Evolutionary conservation across 345 rosid species (phyloP).

Genomic region (Sisymbrium irio): DNA sequence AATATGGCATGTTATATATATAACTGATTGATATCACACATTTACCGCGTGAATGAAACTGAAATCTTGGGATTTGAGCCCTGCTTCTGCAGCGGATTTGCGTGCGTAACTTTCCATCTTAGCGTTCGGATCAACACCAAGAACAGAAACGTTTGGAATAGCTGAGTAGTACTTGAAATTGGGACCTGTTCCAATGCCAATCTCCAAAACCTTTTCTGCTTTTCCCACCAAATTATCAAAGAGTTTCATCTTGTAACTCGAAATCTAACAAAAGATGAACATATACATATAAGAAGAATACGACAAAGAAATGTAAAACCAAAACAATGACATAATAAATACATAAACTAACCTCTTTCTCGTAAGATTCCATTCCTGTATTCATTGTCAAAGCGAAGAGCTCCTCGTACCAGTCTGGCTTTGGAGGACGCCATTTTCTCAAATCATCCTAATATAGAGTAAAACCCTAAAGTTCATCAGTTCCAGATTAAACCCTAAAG

Average conservation of each 20-base stretch:
- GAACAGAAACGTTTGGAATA: slow-evolving; percentile 46
- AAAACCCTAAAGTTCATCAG: not conserved
- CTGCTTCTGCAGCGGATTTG: slow-evolving; percentile 61
- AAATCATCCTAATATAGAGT: slow-evolving; percentile 39
- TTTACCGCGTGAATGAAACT: slow-evolving; percentile 64
- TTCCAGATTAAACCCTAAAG: not conserved
- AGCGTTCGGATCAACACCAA: slow-evolving; percentile 72
- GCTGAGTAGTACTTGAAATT: slow-evolving; percentile 66
- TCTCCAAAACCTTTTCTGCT: slow-evolving; percentile 65
- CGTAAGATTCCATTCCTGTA: slow-evolving; percentile 53
- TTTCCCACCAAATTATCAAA: slow-evolving; percentile 59
- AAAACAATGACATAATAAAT: not conserved
- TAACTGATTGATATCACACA: not conserved
- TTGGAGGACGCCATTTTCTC: slow-evolving; percentile 59
- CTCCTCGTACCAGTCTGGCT: slow-evolving; percentile 83
- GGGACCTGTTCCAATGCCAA: slow-evolving; percentile 89
- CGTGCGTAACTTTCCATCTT: slow-evolving; percentile 74
- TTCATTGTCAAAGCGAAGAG: slow-evolving; percentile 51
- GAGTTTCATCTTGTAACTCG: slow-evolving; percentile 54
- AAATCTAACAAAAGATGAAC: slow-evolving; percentile 41
- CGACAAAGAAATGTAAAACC: not conserved
- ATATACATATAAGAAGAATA: not conserved
- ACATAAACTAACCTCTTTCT: slow-evolving; percentile 55
- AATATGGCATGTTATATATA: not conserved
- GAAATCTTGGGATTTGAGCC: slow-evolving; percentile 52